Evolutionary conservation across 768 basidiomycete genomes (phyloP).

Genomic region (Gymnopilus junonius): DNA sequence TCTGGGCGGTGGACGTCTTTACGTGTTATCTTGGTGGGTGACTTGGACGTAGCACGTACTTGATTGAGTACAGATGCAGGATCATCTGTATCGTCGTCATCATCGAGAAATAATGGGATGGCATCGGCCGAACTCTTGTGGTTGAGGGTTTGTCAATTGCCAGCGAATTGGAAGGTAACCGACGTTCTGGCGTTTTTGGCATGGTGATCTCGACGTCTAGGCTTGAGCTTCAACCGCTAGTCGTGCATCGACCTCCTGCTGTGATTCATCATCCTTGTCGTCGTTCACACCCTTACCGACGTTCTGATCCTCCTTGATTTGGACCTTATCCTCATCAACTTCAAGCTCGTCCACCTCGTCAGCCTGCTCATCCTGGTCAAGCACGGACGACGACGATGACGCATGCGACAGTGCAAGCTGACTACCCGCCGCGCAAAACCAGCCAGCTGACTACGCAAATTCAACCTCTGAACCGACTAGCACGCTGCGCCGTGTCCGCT

Average conservation of each 20-base stretch:
- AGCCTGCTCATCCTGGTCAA: slow-evolving; percentile 26
- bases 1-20: slow-evolving; percentile 36
- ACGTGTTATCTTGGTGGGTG: slow-evolving; percentile 14
- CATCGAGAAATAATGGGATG: background rate
- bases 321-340: background rate
- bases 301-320: background rate
- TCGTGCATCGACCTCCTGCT: background rate
- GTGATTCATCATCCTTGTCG: background rate
- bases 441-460: slow-evolving; percentile 50
- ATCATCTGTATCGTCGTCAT: slow-evolving; percentile 25
- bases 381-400: slow-evolving; percentile 15
- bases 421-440: slow-evolving; percentile 59
- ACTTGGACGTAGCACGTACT: slow-evolving; percentile 15
- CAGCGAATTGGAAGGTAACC: background rate
- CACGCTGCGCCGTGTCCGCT: slow-evolving; percentile 5
- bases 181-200: background rate
- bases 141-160: background rate
- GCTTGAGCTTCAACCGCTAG: background rate
- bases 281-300: no score
- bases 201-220: background rate
- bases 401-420: slow-evolving; percentile 26
- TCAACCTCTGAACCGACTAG: slow-evolving; percentile 24
- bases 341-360: slow-evolving; percentile 18
- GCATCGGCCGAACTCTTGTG: background rate
- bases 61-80: slow-evolving; percentile 24